phyloP scores from a whole-genome alignment of 139 green algal genomes.

The Chlamydomonas schloesseri region DNA sequence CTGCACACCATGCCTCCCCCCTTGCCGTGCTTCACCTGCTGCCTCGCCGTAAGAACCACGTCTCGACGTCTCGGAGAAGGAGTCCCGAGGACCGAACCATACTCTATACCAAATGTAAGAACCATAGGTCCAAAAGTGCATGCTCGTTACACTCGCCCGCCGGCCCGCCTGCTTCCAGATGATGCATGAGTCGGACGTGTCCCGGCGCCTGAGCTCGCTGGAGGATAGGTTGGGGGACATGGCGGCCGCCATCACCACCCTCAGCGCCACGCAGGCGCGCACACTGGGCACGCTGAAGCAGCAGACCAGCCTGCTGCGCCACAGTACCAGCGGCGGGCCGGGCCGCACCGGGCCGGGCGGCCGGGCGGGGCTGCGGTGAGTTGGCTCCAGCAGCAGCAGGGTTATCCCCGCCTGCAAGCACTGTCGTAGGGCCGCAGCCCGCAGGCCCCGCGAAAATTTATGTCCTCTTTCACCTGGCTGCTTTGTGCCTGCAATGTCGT shows the following conservation, averaged over 20 bases:
- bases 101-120: too few species aligned
- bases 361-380: not conserved
- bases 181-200: not conserved
- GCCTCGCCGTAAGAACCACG: too few species aligned
- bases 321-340: not conserved
- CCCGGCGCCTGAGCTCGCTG: conserved; percentile 4
- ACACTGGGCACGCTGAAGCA: not conserved
- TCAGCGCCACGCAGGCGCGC: not conserved
- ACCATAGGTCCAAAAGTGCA: too few species aligned
- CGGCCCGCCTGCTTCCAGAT: not conserved
- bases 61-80: too few species aligned
- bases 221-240: conserved; percentile 6
- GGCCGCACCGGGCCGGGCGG: not conserved
- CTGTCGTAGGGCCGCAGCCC: too few species aligned
- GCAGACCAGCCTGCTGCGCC: not conserved
- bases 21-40: too few species aligned
- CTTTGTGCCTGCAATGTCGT: not conserved
- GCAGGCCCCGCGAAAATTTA: too few species aligned
- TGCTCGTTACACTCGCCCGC: not conserved
- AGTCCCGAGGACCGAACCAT: too few species aligned
- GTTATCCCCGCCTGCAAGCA: not conserved
- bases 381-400: not conserved
- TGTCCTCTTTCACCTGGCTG: too few species aligned
- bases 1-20: too few species aligned
- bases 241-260: not conserved